Evolutionary conservation across 176 grass and related monocot genomes (phyloP), one percentile per base, ranked within the genome.

Genomic region (Otatea glauca): DNA sequence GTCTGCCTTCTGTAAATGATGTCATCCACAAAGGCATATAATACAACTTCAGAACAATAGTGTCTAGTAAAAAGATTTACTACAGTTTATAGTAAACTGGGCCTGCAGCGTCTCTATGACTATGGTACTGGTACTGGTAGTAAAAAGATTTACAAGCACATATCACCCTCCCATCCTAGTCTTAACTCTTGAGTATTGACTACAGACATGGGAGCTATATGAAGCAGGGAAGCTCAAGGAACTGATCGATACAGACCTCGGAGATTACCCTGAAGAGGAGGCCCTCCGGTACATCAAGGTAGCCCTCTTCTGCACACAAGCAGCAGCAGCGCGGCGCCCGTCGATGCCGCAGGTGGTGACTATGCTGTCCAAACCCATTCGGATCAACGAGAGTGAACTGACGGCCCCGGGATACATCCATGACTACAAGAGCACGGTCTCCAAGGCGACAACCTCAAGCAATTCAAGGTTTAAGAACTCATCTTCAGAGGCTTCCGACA

Each of bases 271-370:
- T n/a, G 91, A 95, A 72, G 96, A 98, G 51, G 69, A 98, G 65
- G 83, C 83, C 65, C 44, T 92, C 51, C 74, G 81, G 64, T 93
- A 81, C 91, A 88, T 95, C 77, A 98, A 95, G 86, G 86, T 93
- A 18, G 96, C 91, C 23, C 91, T 98, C 67, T 98, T 98, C 77
- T 95, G 96, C 89, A 87, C 86, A 3, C 96, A 98, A 76, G 93
- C 96, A 0, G 86, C 93, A 0, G 89, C 93, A 0, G 82, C 74
- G 0, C 89, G 93, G 0, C 79, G 96, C n/a, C 96, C 96, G 0
- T 78, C 89, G 8, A 95, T 95, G 93, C 80, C 45, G 0, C 89
- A 95, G 90, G 96, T 98, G 54, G 70, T 95, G 37, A 92, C 89
- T 63, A 95, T 95, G 96, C 29, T 95, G 85, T 95, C 91, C 32